These are phyloP conservation scores for Aeminium ludgeri DNA, from an alignment of 495 filamentous ascomycete species.

Conservation along the genomic window DNA sequence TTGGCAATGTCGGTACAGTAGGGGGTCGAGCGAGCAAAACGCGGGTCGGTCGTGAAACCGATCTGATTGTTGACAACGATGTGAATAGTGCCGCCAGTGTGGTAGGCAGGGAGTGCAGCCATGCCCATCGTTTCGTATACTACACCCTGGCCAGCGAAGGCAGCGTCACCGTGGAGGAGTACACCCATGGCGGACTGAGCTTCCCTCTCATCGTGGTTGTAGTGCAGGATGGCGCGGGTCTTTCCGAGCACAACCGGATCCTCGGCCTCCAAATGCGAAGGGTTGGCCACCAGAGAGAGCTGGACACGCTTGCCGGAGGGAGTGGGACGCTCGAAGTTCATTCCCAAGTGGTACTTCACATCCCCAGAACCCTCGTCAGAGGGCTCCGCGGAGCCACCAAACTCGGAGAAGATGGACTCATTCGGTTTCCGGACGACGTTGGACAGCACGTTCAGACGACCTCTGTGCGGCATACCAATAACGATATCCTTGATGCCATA, in stretches of 20 bases:
- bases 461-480: constrained; percentile 98
- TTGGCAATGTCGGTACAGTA: constrained; percentile 99
- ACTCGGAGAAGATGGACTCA: constrained; percentile 98
- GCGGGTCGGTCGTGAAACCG: constrained; percentile 98
- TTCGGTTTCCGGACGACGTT: constrained; percentile 98
- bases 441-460: constrained; percentile 91
- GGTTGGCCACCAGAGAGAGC: constrained; percentile 93
- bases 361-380: constrained; percentile 94
- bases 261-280: constrained; percentile 95
- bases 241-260: constrained; percentile 96
- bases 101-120: constrained; percentile 85
- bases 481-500: constrained; percentile 97
- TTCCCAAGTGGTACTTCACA: constrained; percentile 97
- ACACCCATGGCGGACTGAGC: constrained; percentile 88
- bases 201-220: constrained; percentile 85
- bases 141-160: constrained; percentile 87
- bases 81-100: constrained; percentile 93
- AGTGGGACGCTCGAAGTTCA: constrained; percentile 98
- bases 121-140: constrained; percentile 98
- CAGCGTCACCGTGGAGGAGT: constrained; percentile 88
- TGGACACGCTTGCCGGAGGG: constrained; percentile 97
- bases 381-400: constrained; percentile 72
- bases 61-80: constrained; percentile 99
- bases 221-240: constrained; percentile 94
- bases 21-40: constrained; percentile 87